These are phyloP conservation scores for Penicillium paxilli DNA, from an alignment of 495 filamentous ascomycete species.

Conservation along the genomic window DNA sequence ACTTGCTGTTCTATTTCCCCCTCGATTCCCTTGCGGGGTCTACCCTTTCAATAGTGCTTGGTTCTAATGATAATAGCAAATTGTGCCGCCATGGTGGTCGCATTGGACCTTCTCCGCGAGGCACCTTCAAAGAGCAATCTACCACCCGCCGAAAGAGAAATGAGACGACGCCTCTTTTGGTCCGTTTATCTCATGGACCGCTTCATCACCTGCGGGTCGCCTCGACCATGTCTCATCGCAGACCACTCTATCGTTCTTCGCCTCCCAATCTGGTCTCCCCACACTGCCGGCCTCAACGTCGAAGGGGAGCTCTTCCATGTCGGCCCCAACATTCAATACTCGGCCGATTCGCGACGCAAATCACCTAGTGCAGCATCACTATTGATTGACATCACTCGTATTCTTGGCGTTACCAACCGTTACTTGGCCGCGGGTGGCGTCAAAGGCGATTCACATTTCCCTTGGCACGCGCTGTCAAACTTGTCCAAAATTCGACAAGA, in stretches of 20 bases:
- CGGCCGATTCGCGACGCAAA: conserved; percentile 63
- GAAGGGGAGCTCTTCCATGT: conserved; percentile 78
- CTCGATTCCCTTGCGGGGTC: no score
- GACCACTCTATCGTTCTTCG: conserved; percentile 73
- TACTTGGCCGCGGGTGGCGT: conserved; percentile 83
- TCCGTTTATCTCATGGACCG: conserved; percentile 80
- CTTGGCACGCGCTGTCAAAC: conserved; percentile 82
- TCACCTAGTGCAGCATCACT: conserved; percentile 69
- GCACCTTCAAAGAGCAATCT: conserved; percentile 57
- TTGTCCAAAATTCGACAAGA: conserved; percentile 84
- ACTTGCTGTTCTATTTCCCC: conserved; percentile 8
- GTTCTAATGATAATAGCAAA: conserved; percentile 50
- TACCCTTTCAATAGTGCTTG: neutral
- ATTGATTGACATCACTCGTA: conserved; percentile 79
- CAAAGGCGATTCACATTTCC: conserved; percentile 85
- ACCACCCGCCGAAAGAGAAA: conserved; percentile 65
- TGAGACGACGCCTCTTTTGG: conserved; percentile 77
- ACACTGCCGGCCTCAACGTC: conserved; percentile 52
- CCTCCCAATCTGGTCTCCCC: conserved; percentile 65
- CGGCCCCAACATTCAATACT: conserved; percentile 67
- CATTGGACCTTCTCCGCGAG: conserved; percentile 74
- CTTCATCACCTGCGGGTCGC: conserved; percentile 75
- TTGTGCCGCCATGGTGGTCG: conserved; percentile 77
- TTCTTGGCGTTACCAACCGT: conserved; percentile 78
- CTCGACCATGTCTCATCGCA: conserved; percentile 71